Evolutionary conservation across 495 filamentous ascomycete genomes (phyloP), one percentile per base, ranked within the genome.

Genomic region (Hypoxylon lienhwacheense): DNA sequence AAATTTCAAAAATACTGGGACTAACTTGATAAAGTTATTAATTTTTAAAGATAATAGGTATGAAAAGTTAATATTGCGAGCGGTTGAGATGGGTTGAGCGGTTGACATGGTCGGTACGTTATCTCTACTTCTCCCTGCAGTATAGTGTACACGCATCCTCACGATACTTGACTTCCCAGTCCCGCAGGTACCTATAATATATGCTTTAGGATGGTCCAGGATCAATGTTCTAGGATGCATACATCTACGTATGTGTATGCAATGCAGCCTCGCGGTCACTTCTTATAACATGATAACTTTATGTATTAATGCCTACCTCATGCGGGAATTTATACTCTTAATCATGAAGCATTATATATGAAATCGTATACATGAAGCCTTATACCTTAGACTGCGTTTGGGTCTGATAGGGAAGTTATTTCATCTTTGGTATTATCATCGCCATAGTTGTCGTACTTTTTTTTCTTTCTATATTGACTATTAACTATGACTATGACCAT

Each of bases 171-270:
- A 55, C 2, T 22, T 51, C 46, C 28, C 24, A 42, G 57, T 61
- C 57, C 57, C 51, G 57, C 57, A 61, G 46, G 57, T 61, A 61
- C 57, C 57, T 61, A 61, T n/a, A n/a, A n/a, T 55, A 61, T 55
- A 47, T 51, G 40, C 20, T 47, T 37, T 19, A 40, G 44, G 42
- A 49, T 28, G 22, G 16, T 21, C 33, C 34, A 41, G 50, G 25
- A 48, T n/a, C n/a, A n/a, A n/a, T n/a, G n/a, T n/a, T n/a, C n/a
- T n/a, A n/a, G n/a, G n/a, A n/a, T n/a, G n/a, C n/a, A n/a, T n/a
- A n/a, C n/a, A n/a, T n/a, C n/a, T n/a, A 28, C 19, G 20, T 22
- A 24, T 24, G 11, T 19, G 33, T 26, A 59, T 61, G 51, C 57
- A 61, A 58, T 61, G 57, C 57, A 52, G 57, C 51, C 46, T 61